Evolutionary conservation across 176 grass and related monocot species (phyloP).

Genomic region (Oryza meyeriana): DNA sequence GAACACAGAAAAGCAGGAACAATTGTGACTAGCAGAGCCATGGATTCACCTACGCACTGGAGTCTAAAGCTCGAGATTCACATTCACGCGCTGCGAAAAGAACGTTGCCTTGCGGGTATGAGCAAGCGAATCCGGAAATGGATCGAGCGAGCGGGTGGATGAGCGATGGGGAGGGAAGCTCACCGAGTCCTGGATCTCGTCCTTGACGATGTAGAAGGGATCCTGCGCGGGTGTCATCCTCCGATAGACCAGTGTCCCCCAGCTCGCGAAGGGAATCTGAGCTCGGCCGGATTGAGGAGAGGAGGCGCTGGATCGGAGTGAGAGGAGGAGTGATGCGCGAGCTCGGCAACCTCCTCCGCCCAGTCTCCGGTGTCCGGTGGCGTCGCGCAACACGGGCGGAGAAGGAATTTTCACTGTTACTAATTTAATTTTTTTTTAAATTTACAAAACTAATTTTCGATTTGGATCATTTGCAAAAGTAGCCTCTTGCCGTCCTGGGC

Average conservation of each 20-base stretch:
- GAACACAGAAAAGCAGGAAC: not conserved
- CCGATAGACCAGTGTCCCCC: not conserved
- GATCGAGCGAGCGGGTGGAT: not conserved
- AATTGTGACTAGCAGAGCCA: not conserved
- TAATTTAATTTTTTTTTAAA: too few species aligned
- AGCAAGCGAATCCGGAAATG: not conserved
- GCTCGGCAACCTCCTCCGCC: not conserved
- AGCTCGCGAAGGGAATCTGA: not conserved
- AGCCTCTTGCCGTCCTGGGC: too few species aligned
- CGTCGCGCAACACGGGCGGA: not conserved
- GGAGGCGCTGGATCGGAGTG: not conserved
- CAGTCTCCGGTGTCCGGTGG: conserved; percentile 14
- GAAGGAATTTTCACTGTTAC: too few species aligned
- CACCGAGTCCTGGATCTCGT: conserved; percentile 96
- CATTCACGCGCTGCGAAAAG: not conserved
- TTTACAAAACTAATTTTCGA: too few species aligned
- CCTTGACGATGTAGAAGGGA: conserved; percentile 93
- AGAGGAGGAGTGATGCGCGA: not conserved
- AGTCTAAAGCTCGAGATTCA: not conserved
- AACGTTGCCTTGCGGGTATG: too few species aligned
- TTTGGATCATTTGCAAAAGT: too few species aligned
- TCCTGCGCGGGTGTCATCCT: conserved; percentile 88
- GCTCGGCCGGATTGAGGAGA: not conserved
- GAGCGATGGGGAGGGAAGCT: not conserved
- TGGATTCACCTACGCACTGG: not conserved